Evolutionary conservation across 2,329 filamentous ascomycete genomes (phyloP), one percentile per base, ranked within the genome.

Genomic region (Beauveria australis): DNA sequence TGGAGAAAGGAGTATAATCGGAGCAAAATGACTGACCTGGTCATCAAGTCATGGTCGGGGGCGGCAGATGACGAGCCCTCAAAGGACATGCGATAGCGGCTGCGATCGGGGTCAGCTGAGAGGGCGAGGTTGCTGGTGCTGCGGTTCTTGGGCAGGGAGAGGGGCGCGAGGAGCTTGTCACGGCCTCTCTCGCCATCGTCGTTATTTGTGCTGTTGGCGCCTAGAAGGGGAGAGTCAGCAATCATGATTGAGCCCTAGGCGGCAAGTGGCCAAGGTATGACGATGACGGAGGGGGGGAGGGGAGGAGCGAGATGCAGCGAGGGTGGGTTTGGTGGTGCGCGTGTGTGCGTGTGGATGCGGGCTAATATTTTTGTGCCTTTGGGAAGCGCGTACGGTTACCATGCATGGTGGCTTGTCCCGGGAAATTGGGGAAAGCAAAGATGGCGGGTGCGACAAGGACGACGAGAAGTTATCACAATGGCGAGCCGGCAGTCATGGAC

Each of bases 41-140:
- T 81, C 74, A 91, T 78, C 68, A 83, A 78, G 72, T 92, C 89
- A 75, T 85, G 84, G 66, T 89, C 88, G 67, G 78, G 74, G 63
- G 74, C 70, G 67, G 78, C 75, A 65, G 82, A 79, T 63, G 83
- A 79, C 57, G 86, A 83, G 61, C 85, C 86, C 73, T 94, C 91
- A 70, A 92, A 86, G 55, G 91, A 93, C 75, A 91, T 87, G 63
- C 89, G 87, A 71, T 86, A 80, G 75, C 84, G 79, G 66, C 81
- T 79, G 64, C 81, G 84, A 66, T 87, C 84, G 55, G 82, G 73
- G 63, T 82, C 79, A 64, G 72, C 71, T 64, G 76, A 71, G 64
- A 80, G 71, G 61, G 77, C 74, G 62, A 87, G 77, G 68, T 86
- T 87, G 57, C 83, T 80, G n/a, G 84, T 86, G 71, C 84, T 87